Conservation (phyloP, 768 basidiomycete genomes). For the Phaeotremella skinneri region DNA sequence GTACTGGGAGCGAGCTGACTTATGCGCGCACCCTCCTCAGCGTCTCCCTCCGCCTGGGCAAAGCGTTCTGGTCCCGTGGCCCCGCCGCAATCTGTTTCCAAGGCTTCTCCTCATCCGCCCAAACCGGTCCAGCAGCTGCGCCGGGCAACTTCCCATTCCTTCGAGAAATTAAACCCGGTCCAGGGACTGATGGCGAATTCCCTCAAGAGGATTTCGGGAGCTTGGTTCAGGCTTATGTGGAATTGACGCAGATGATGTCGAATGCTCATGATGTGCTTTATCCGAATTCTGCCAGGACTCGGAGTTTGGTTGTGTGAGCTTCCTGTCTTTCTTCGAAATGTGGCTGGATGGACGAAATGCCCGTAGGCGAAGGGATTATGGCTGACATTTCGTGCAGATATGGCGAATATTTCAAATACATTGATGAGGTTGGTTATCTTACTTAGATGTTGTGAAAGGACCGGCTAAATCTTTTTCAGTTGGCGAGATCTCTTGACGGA, state of each 20-base stretch:
- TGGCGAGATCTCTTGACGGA: constrained; percentile 37
- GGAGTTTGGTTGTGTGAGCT: constrained; percentile 35
- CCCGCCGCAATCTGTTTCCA: constrained; percentile 44
- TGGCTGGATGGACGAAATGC: too few relatives aligned
- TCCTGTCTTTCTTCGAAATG: background rate
- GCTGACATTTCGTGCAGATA: constrained; percentile 21
- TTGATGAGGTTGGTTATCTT: constrained; percentile 39
- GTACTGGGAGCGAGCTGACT: background rate
- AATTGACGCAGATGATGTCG: constrained; percentile 47
- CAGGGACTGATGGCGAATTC: constrained; percentile 7
- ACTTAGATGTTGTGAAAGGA: background rate
- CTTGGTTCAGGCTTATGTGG: constrained; percentile 42
- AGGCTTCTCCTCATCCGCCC: constrained; percentile 40
- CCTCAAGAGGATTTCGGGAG: constrained; percentile 39
- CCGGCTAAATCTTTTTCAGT: background rate
- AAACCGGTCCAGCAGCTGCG: constrained; percentile 47
- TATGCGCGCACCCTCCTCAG: constrained; percentile 4
- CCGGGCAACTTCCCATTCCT: constrained; percentile 44
- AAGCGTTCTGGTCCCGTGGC: constrained; percentile 49
- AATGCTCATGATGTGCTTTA: constrained; percentile 49
- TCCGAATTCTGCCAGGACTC: constrained; percentile 41
- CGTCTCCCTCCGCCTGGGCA: constrained; percentile 44
- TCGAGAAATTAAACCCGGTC: constrained; percentile 16
- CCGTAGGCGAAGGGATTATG: too few relatives aligned
- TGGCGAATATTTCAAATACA: constrained; percentile 46